These are phyloP conservation scores for Closterium sp. DNA, from an alignment of 139 green algal species.

Conservation along the genomic window DNA sequence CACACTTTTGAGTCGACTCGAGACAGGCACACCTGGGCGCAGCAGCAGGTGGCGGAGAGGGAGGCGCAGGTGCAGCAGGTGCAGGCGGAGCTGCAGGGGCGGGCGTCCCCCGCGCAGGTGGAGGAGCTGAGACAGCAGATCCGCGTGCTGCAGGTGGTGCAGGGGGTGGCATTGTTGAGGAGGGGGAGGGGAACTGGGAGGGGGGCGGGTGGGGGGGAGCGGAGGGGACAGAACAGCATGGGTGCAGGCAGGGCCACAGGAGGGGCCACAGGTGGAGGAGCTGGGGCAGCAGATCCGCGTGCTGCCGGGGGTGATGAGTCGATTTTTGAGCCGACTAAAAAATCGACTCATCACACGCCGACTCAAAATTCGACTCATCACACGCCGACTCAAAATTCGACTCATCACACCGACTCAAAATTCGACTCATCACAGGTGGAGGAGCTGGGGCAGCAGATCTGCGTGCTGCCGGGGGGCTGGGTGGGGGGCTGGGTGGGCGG, in stretches of 20 bases:
- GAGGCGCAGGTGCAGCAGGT: not conserved
- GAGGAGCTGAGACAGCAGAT: conserved; percentile 50
- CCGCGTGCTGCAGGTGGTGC: conserved; percentile 62
- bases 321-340: no score
- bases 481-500: conserved; percentile 40
- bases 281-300: conserved; percentile 45
- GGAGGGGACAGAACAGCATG: conserved; percentile 15
- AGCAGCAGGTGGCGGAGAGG: conserved; percentile 10
- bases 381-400: no score
- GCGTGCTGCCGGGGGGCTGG: conserved; percentile 51
- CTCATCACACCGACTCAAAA: no score
- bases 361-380: no score
- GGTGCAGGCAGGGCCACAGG: conserved; percentile 4
- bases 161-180: not conserved
- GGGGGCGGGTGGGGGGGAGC: conserved; percentile 30
- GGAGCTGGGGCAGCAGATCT: conserved; percentile 44
- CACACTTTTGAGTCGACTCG: no score
- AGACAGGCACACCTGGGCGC: no score
- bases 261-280: conserved; percentile 59
- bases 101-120: conserved; percentile 60
- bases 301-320: conserved; percentile 56
- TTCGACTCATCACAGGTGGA: conserved; percentile 62
- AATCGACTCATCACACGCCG: no score
- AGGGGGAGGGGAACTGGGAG: no score
- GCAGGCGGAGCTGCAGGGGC: conserved; percentile 2